Conservation (phyloP, 768 basidiomycete species). For the Inosperma sp. region DNA sequence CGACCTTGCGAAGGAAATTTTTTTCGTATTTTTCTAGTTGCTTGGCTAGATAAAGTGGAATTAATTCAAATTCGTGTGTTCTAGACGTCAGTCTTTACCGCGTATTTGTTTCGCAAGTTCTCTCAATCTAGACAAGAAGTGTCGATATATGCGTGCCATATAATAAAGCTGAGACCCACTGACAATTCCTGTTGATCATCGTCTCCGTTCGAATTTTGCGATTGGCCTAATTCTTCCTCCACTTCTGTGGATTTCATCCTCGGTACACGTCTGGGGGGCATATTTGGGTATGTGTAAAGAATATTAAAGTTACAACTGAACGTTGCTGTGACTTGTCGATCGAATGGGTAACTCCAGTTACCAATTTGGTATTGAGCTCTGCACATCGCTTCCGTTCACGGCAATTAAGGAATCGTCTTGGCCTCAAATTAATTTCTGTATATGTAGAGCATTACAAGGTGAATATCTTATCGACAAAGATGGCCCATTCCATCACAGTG, state of each 20-base stretch:
- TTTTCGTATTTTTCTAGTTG: no score
- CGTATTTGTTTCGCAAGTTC: no score
- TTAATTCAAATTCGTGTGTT: no score
- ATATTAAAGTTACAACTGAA: no score
- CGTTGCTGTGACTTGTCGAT: no score
- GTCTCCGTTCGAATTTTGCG: background rate
- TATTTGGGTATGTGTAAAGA: background rate
- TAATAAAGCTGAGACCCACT: background rate
- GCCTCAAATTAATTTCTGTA: background rate
- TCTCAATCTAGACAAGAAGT: no score
- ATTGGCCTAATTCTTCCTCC: background rate
- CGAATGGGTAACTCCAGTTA: no score
- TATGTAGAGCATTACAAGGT: constrained; percentile 18
- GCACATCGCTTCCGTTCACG: background rate
- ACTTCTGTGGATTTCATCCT: background rate
- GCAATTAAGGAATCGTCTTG: background rate
- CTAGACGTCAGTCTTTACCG: no score
- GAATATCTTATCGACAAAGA: constrained; percentile 62
- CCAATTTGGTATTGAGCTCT: no score
- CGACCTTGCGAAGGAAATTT: no score
- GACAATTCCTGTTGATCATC: background rate
- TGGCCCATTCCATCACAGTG: constrained; percentile 76
- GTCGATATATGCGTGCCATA: background rate
- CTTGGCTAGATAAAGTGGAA: no score
- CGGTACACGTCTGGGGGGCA: background rate